Evolutionary conservation across 768 basidiomycete genomes (phyloP).

Genomic region (Psilocybe tampanensis): DNA sequence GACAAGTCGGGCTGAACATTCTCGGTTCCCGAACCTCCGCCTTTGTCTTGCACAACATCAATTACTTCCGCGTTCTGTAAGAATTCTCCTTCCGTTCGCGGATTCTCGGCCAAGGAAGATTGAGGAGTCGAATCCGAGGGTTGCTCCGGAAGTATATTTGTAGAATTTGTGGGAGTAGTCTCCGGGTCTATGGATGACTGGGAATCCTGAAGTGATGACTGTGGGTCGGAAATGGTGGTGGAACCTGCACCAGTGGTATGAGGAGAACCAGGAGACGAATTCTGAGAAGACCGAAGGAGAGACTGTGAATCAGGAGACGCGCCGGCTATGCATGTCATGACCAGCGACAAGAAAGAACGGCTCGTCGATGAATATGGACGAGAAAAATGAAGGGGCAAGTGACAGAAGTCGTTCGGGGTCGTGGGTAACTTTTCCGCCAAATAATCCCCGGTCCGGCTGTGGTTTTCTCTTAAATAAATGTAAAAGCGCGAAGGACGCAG

Average conservation of each 20-base stretch:
- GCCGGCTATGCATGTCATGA: constrained; percentile 48
- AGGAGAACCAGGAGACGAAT: constrained; percentile 27
- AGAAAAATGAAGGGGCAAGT: constrained; percentile 31
- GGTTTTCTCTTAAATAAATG: neutral
- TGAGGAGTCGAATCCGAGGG: constrained; percentile 10
- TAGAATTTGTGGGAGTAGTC: constrained; percentile 8
- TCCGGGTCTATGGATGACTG: constrained; percentile 19
- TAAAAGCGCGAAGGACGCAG: neutral
- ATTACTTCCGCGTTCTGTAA: constrained; percentile 15
- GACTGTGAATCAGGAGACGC: constrained; percentile 28
- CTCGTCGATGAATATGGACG: constrained; percentile 28
- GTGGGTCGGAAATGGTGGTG: constrained; percentile 20
- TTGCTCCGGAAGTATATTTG: constrained; percentile 14
- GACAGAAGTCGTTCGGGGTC: constrained; percentile 25
- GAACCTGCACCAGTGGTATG: constrained; percentile 31
- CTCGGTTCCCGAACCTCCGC: constrained; percentile 14
- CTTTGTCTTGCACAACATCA: constrained; percentile 17
- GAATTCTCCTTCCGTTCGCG: constrained; percentile 15
- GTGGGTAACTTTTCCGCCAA: constrained; percentile 41
- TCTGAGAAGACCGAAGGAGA: constrained; percentile 30
- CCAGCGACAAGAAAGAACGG: constrained; percentile 30
- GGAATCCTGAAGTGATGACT: constrained; percentile 22
- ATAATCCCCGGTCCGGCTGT: constrained; percentile 24
- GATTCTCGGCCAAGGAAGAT: neutral
- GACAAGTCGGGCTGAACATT: constrained; percentile 26